A percentile compares a stretch with the other conserved stretches of the same genome.
Conservation (phyloP, 2,329 filamentous ascomycete genomes). For the Exophiala xenobiotica region DNA sequence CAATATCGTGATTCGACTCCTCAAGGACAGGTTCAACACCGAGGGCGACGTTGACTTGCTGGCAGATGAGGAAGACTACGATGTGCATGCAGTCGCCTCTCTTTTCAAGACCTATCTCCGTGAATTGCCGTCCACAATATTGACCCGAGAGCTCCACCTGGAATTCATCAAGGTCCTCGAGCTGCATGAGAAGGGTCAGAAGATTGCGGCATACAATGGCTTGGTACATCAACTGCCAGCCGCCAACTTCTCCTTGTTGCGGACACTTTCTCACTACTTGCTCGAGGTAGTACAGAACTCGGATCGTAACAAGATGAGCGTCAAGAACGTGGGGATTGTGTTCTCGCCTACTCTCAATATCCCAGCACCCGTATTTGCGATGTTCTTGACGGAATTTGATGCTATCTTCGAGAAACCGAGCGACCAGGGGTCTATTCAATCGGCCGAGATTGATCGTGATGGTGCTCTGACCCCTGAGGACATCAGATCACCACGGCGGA, state of each 20-base stretch:
- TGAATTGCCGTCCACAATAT: conserved; percentile 84
- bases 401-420: conserved; percentile 73
- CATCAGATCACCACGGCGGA: conserved; percentile 62
- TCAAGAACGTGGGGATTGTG: conserved; percentile 95
- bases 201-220: conserved; percentile 71
- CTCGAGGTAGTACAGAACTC: conserved; percentile 90
- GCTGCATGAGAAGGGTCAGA: conserved; percentile 70
- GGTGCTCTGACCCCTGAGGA: conserved; percentile 48
- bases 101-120: conserved; percentile 91
- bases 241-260: conserved; percentile 77
- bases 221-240: conserved; percentile 78
- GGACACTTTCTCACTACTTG: conserved; percentile 82
- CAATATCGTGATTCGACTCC: conserved; percentile 85
- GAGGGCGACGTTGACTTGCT: conserved; percentile 90
- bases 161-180: conserved; percentile 87
- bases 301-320: conserved; percentile 94
- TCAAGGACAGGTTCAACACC: conserved; percentile 88
- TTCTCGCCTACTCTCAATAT: conserved; percentile 98
- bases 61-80: conserved; percentile 79
- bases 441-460: conserved; percentile 38
- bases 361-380: conserved; percentile 86
- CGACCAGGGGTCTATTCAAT: conserved; percentile 34
- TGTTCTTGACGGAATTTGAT: conserved; percentile 88
- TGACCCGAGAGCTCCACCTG: conserved; percentile 85
- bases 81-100: conserved; percentile 93